These are phyloP conservation scores for Suillus bovinus DNA, from an alignment of 768 basidiomycete species.

Conservation along the genomic window DNA sequence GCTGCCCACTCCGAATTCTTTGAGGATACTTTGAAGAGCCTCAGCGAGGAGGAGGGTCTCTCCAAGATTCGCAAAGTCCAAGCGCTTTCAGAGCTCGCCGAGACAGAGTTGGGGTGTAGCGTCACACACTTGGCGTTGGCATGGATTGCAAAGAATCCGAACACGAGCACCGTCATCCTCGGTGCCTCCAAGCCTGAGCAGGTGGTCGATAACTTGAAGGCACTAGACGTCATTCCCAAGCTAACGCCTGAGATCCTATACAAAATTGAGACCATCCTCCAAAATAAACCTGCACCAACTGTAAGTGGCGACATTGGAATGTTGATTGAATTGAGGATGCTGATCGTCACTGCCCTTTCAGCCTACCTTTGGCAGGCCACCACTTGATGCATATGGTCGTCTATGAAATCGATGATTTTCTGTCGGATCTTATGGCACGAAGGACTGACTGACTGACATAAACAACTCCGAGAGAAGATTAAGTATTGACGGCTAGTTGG, in stretches of 20 bases:
- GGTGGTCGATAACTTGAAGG: conserved; percentile 49
- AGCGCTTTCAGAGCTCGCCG: conserved; percentile 46
- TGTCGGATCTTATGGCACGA: not conserved
- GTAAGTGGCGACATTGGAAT: conserved; percentile 21
- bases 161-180: conserved; percentile 48
- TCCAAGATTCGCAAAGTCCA: conserved; percentile 51
- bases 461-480: not conserved
- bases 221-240: conserved; percentile 54
- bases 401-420: conserved; percentile 7
- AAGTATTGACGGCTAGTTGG: not conserved
- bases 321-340: not conserved
- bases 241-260: conserved; percentile 49
- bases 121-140: conserved; percentile 56
- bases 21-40: conserved; percentile 43
- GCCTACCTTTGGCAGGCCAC: conserved; percentile 29
- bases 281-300: conserved; percentile 35
- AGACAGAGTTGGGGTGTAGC: conserved; percentile 45
- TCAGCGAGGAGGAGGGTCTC: conserved; percentile 42
- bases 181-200: conserved; percentile 51
- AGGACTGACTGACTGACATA: not conserved
- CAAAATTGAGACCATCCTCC: conserved; percentile 54
- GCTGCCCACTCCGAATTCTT: conserved; percentile 48
- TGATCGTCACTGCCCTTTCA: conserved; percentile 9
- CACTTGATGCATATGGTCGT: conserved; percentile 30
- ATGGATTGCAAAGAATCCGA: conserved; percentile 53